A percentile compares a stretch with the other conserved stretches of the same genome.
phyloP scores from a whole-genome alignment of 805 yeast species.

The Myxozyma kluyveri region DNA sequence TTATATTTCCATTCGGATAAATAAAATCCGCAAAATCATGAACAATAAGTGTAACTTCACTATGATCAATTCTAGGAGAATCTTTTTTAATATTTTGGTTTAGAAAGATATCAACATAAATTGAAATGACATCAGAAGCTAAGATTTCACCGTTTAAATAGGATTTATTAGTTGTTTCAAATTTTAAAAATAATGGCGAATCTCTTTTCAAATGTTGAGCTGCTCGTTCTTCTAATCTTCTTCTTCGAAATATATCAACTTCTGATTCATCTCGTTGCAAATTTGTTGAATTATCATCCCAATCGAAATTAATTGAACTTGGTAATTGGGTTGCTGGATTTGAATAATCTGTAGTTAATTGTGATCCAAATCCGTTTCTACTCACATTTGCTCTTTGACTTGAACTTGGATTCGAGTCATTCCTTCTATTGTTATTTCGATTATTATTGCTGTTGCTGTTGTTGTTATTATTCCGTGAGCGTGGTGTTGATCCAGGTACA shows the following conservation, averaged over 20 bases:
- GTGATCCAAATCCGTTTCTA: neutral
- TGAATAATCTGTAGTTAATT: slow-evolving; percentile 2
- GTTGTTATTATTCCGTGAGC: neutral
- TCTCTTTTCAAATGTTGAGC: slow-evolving; percentile 13
- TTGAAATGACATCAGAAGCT: slow-evolving; percentile 17
- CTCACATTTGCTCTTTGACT: neutral
- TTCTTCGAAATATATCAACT: neutral
- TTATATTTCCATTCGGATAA: too few species aligned
- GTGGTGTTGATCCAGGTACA: neutral
- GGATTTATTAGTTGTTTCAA: slow-evolving; percentile 10
- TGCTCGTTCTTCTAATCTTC: slow-evolving; percentile 25
- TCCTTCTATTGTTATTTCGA: neutral
- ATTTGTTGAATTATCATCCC: neutral
- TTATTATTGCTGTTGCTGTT: slow-evolving; percentile 2
- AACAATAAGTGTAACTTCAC: slow-evolving; percentile 19
- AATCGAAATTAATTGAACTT: neutral
- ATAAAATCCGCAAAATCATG: slow-evolving; percentile 27
- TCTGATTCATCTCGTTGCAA: neutral
- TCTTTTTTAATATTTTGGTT: too few species aligned
- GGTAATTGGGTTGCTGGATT: neutral
- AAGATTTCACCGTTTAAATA: slow-evolving; percentile 9
- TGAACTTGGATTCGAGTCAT: neutral
- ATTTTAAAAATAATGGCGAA: slow-evolving; percentile 9
- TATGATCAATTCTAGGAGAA: slow-evolving; percentile 5
- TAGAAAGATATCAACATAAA: slow-evolving; percentile 20